Evolutionary conservation across 73 alveolate genomes (phyloP).

Genomic region (Stentor coeruleus): DNA sequence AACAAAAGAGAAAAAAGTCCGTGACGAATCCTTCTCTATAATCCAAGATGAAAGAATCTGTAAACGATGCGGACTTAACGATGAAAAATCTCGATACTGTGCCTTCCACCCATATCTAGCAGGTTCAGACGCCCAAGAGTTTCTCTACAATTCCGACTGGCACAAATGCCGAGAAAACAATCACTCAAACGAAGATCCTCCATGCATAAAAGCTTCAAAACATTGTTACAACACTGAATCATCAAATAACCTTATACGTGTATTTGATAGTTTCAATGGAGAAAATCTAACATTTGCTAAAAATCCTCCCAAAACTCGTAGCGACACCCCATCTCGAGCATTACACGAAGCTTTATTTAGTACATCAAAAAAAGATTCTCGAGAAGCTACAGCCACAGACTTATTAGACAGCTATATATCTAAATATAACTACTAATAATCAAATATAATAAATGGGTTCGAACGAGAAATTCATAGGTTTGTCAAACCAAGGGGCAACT

Average conservation of each 20-base stretch:
- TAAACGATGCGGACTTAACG: constrained; percentile 19
- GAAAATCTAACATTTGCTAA: neutral
- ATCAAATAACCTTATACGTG: neutral
- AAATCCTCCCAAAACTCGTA: neutral
- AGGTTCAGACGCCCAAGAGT: neutral
- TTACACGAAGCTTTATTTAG: neutral
- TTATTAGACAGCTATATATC: neutral
- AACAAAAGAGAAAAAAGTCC: neutral
- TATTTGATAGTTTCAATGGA: neutral
- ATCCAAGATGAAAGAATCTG: neutral
- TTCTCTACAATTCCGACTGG: constrained; percentile 7
- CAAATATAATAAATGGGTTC: neutral
- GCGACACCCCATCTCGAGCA: neutral
- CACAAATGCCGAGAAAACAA: constrained; percentile 17
- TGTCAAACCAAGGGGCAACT: constrained; percentile 91
- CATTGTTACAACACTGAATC: neutral
- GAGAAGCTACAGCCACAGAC: neutral
- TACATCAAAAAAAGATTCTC: neutral
- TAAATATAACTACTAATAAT: too few species aligned
- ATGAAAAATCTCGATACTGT: neutral
- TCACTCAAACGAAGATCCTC: neutral
- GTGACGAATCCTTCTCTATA: neutral
- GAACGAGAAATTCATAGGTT: constrained; percentile 49
- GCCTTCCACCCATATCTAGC: constrained; percentile 19
- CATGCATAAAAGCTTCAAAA: neutral